Evolutionary conservation across 2,329 filamentous ascomycete genomes (phyloP), one percentile per base, ranked within the genome.

Genomic region (Penicillium palitans): DNA sequence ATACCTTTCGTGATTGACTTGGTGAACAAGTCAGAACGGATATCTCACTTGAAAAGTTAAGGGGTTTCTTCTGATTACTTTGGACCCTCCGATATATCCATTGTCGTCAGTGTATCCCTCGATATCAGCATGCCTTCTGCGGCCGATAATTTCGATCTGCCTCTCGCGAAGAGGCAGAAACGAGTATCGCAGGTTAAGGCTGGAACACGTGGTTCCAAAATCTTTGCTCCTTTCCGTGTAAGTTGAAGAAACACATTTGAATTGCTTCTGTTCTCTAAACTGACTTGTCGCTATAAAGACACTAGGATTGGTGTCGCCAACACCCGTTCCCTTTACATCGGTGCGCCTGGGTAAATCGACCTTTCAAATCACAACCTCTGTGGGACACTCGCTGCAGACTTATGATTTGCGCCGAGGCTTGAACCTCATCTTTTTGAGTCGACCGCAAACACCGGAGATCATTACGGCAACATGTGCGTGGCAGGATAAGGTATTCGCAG

Each of bases 281-380:
- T 61, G 49, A 59, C 51, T 24, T n/a, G 15, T 48, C n/a, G 21
- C 21, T 42, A 25, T 42, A 37, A 72, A 96, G 91, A 97, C 93
- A 47, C 85, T 99, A 64, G 95, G 95, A 17, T 83, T 99, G 33
- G 91, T 99, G 2, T 97, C 95, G 6, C 91, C 95, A 0, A 97
- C 93, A 2, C 78, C 82, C 49, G 91, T 97, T 0, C 93, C 95
- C 0, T 98, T 99, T 72, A 93, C 93, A 2, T 89, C 90, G 6
- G 84, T 96, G 33, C 90, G 93, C 0, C 82, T 96, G 17, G 95
- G 95, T 58, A 96, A 96, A 77, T 93, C 91, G 0, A 96, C 92
- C 4, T 99, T 96, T 72, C 95, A 99, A 74, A 91, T 99, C 75
- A 98, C 95, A 35, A 99, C 95, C 31, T 98, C 91, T 0, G 90